Base-by-base conservation (phyloP, 345 rosid species). In the Theobroma cacao region DNA sequence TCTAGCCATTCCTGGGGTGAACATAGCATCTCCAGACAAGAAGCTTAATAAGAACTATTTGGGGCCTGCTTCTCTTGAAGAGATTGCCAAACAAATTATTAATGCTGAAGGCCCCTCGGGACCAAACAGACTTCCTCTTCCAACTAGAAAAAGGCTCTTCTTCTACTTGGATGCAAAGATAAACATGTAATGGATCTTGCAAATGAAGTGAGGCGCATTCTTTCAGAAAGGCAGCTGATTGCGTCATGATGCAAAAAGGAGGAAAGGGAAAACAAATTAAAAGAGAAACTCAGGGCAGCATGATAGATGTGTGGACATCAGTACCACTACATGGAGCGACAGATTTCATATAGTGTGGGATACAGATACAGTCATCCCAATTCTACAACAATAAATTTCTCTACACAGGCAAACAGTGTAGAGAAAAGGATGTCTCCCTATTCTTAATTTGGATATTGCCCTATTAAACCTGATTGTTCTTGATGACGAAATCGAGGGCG, bases 61-160 rank as follows among this genome's bases (percentile, higher is more conserved):
- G 82, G 98, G 99, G 68, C 92, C 94, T 77, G 94, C 97, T 56
- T 76, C 97, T 67, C 75, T 89, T 78, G 88, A 89, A 87, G 96
- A 92, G 22, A 88, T 93, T 68, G 94, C 99, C 66, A 85, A 87
- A 73, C 97, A 95, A 84, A 92, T 95, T 38, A 81, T 87, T 77
- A 64, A 79, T 20, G 93, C 97, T 3, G 71, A 88, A 89, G 99
- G 99, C 63, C 99, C 99, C 34, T 95, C 99, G 14, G 99, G 98
- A 74, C 96, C 99, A 55, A 92, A 92, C 87, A 91, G 95, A 92
- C 74, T 92, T 89, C 78, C 91, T 93, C 65, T 91, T 93, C 84
- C 87, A 91, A 26, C 91, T 95, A 33, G 98, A 92, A 84, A n/a
- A 76, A 65, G 41, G 93, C 96, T 77, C 95, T 95, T 33, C 79